Percentiles rank a stretch among this genome's conserved stretches.
phyloP scores from a whole-genome alignment of 2,329 filamentous ascomycete species.

The Trichoderma atroviride region DNA sequence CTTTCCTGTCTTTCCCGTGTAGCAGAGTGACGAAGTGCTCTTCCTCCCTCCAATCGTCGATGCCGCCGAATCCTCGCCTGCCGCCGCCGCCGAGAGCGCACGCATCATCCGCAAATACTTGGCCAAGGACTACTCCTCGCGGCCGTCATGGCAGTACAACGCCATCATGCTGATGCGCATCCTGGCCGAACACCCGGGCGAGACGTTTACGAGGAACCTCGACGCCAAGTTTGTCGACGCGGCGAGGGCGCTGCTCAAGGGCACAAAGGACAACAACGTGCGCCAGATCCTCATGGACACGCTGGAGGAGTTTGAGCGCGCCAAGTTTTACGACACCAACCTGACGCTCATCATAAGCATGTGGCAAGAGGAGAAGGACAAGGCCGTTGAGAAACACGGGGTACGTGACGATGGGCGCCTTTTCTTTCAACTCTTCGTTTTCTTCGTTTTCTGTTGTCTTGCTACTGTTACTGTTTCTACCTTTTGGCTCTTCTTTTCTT shows the following conservation, averaged over 20 bases:
- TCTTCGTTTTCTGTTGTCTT: neutral
- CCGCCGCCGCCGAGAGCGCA: conserved; percentile 80
- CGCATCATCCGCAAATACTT: conserved; percentile 81
- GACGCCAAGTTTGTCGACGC: conserved; percentile 81
- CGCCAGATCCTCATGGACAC: conserved; percentile 87
- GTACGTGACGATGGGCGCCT: conserved; percentile 42
- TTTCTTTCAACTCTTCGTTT: neutral
- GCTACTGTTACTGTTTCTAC: neutral
- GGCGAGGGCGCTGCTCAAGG: conserved; percentile 73
- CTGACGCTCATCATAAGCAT: conserved; percentile 72
- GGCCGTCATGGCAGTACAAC: conserved; percentile 84
- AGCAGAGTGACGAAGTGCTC: conserved; percentile 82
- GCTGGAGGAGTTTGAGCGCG: conserved; percentile 73
- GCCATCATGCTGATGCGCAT: conserved; percentile 95
- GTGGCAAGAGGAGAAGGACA: conserved; percentile 87
- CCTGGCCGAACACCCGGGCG: conserved; percentile 86
- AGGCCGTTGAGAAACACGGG: conserved; percentile 55
- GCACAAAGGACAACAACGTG: conserved; percentile 72
- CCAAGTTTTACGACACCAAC: conserved; percentile 74
- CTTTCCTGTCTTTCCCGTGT: neutral
- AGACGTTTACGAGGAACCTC: conserved; percentile 86
- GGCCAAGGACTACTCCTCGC: conserved; percentile 66
- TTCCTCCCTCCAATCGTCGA: conserved; percentile 94
- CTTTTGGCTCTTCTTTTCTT: neutral
- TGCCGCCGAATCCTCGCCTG: conserved; percentile 86